Evolutionary conservation across 2,329 filamentous ascomycete species (phyloP), one percentile per base, ranked within the genome.

Genomic region (Xylariomycetidae sp.): DNA sequence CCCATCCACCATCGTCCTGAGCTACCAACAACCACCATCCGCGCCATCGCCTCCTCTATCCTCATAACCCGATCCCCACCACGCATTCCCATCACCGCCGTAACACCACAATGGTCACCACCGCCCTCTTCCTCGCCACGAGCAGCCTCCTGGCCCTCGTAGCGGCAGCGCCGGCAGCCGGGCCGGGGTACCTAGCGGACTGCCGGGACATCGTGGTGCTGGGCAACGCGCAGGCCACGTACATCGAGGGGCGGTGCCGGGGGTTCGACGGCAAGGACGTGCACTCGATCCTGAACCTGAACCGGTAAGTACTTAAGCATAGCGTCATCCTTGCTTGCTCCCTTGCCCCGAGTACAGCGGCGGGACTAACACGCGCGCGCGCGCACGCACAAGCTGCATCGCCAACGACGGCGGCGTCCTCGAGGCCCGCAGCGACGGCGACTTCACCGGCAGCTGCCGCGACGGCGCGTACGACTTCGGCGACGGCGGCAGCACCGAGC

Each of bases 321-420:
- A 31, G 12, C 20, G 15, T n/a, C 37, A 14, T 12, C 8, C 12
- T 23, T 28, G 16, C 25, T 10, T 28, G 4, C 15, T 5, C 15
- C n/a, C 5, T 15, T 16, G 10, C 10, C 17, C 8, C 19, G 19
- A 25, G 12, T 14, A 32, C 16, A 16, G 14, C 20, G 23, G 13
- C 14, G 22, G n/a, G 9, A n/a, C 29, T 23, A n/a, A 31, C 19
- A n/a, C 14, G 13, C 29, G 13, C 25, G 7, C 5, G 6, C 10
- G 13, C 27, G 9, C 15, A 7, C 27, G 12, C 19, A 15, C 19
- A 10, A 40, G 37, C 23, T 42, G 37, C 22, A 40, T 42, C 31
- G 31, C 34, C 28, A 42, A 42, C 34, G 17, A 35, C 31, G 15
- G 22, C 19, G 37, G 39, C 24, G 10, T 14, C n/a, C 31, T 42